phyloP scores from a whole-genome alignment of 805 yeast genomes.

The Candida sithepensis region DNA sequence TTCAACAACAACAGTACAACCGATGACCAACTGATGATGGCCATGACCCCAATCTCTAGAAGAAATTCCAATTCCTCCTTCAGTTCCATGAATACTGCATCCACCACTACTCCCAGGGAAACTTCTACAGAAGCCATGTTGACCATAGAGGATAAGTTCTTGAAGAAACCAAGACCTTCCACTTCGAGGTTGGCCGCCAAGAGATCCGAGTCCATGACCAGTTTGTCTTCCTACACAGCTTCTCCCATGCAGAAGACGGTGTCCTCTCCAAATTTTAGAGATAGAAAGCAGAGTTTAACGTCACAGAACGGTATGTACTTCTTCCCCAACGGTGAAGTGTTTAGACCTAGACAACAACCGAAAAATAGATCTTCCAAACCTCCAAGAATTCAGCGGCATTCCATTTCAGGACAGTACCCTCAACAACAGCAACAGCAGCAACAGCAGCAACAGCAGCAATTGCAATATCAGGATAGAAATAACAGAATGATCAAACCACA shows the following conservation, averaged over 20 bases:
- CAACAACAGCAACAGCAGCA: background rate
- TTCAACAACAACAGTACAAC: too few relatives aligned
- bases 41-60: conserved; percentile 21
- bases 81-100: conserved; percentile 13
- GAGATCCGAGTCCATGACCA: conserved; percentile 18
- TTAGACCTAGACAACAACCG: conserved; percentile 43
- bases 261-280: conserved; percentile 1
- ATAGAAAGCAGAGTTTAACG: conserved; percentile 7
- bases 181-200: conserved; percentile 8
- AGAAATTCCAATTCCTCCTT: conserved; percentile 34
- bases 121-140: conserved; percentile 38
- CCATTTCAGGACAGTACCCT: background rate
- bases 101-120: conserved; percentile 25
- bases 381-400: conserved; percentile 16
- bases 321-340: conserved; percentile 54
- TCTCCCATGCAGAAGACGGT: background rate
- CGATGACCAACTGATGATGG: background rate
- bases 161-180: conserved; percentile 33
- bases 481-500: background rate
- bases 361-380: conserved; percentile 38
- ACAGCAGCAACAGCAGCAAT: background rate
- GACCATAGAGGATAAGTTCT: conserved; percentile 36
- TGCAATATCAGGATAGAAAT: background rate
- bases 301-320: conserved; percentile 22
- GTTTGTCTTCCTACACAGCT: conserved; percentile 6